Percentiles rank a stretch among this genome's conserved stretches.
phyloP scores from a whole-genome alignment of 306 rosid genomes.

The Crotalaria pallida region DNA sequence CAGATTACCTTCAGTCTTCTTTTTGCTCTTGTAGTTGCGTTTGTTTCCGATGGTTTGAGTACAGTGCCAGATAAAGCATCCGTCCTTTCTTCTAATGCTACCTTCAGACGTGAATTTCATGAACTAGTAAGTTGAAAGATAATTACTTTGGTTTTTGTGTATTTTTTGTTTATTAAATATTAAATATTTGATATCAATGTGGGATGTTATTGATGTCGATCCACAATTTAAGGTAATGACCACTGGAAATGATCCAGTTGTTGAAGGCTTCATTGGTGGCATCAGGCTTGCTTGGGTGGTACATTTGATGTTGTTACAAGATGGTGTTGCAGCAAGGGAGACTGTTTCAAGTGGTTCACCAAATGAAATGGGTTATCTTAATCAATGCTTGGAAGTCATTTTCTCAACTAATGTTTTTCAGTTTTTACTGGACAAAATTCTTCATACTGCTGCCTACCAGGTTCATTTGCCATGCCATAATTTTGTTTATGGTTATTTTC shows the following conservation, averaged over 20 bases:
- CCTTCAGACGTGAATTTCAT: conserved; percentile 81
- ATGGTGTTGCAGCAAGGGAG: conserved; percentile 51
- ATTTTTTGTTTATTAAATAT: conserved; percentile 11
- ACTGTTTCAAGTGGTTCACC: conserved; percentile 55
- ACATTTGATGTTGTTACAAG: conserved; percentile 79
- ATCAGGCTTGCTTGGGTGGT: conserved; percentile 90
- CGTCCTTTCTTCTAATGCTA: conserved; percentile 57
- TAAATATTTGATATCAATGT: conserved; percentile 18
- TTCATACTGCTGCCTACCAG: conserved; percentile 85
- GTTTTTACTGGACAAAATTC: conserved; percentile 75
- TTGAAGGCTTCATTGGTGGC: conserved; percentile 68
- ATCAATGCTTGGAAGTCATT: conserved; percentile 71
- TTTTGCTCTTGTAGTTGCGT: conserved; percentile 73
- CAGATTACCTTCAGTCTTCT: conserved; percentile 91
- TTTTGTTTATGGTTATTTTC: not conserved
- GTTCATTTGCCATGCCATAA: conserved; percentile 32
- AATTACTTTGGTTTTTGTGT: not conserved
- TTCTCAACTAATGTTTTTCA: conserved; percentile 79
- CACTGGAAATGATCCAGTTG: conserved; percentile 63
- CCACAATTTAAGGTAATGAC: conserved; percentile 63
- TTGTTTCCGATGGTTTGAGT: conserved; percentile 84
- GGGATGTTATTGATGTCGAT: conserved; percentile 18
- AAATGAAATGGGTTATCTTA: conserved; percentile 54
- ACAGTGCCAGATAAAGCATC: conserved; percentile 85
- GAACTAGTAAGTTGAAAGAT: conserved; percentile 56